phyloP scores from a whole-genome alignment of 2,329 filamentous ascomycete species.

The Ascochyta rabiei region DNA sequence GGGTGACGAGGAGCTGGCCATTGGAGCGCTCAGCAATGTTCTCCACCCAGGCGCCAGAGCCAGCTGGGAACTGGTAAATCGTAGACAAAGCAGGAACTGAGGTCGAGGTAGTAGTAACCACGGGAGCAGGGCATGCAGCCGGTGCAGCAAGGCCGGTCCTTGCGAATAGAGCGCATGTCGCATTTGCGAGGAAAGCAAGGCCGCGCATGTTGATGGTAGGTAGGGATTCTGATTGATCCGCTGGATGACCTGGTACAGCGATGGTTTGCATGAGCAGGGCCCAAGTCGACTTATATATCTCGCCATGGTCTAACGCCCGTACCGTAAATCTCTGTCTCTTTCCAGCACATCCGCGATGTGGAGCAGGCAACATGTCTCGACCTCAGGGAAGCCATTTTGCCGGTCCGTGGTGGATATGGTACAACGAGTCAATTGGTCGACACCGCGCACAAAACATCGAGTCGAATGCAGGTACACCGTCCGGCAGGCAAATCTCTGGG shows the following conservation, averaged over 20 bases:
- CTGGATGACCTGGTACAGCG: constrained; percentile 5
- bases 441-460: constrained; percentile 3
- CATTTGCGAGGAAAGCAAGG: constrained; percentile 5
- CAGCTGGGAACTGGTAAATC: constrained; percentile 11
- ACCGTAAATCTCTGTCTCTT: constrained; percentile 15
- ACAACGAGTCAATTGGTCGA: constrained; percentile 4
- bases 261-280: constrained; percentile 6
- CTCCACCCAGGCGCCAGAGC: constrained; percentile 15
- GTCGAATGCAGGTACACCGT: not conserved
- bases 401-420: constrained; percentile 4
- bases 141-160: constrained; percentile 4
- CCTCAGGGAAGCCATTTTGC: constrained; percentile 1
- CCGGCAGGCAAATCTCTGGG: constrained; percentile 6
- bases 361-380: constrained; percentile 9
- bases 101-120: not conserved
- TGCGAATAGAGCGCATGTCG: constrained; percentile 11
- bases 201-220: constrained; percentile 10
- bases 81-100: constrained; percentile 4
- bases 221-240: not conserved
- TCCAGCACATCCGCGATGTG: constrained; percentile 10
- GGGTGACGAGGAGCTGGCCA: constrained; percentile 16
- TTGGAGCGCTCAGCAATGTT: constrained; percentile 17
- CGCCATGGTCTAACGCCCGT: not conserved
- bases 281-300: constrained; percentile 4
- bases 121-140: constrained; percentile 4